These are phyloP conservation scores for Russula compacta DNA, from an alignment of 768 basidiomycete species.

Conservation along the genomic window DNA sequence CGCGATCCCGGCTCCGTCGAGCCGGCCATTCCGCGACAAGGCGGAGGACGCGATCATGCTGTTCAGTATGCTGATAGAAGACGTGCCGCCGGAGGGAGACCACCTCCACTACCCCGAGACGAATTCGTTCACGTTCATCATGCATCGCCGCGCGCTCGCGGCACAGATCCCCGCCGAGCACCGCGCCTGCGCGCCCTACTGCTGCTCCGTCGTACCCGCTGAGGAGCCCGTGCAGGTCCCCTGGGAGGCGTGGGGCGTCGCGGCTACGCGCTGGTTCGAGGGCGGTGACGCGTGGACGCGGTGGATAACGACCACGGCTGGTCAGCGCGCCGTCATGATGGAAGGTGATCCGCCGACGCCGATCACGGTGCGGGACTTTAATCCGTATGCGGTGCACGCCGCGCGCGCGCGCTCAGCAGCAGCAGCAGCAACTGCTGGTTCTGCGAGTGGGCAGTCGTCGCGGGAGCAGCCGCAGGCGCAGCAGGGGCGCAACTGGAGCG, in stretches of 20 bases:
- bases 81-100: neutral
- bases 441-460: neutral
- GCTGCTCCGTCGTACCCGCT: neutral
- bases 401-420: neutral
- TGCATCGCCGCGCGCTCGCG: conserved; percentile 22
- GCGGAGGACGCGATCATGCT: conserved; percentile 23
- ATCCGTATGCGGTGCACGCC: conserved; percentile 14
- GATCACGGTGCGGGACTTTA: conserved; percentile 24
- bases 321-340: conserved; percentile 23
- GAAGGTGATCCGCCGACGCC: neutral
- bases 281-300: conserved; percentile 20
- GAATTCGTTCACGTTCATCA: conserved; percentile 22
- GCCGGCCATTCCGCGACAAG: conserved; percentile 21
- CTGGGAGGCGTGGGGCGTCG: conserved; percentile 24
- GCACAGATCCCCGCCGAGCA: neutral
- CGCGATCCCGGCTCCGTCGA: neutral
- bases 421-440: too few relatives aligned
- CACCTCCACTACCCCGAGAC: conserved; percentile 7
- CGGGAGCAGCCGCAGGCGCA: neutral
- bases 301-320: conserved; percentile 28
- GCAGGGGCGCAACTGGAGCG: neutral
- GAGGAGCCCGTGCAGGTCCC: neutral
- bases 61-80: conserved; percentile 20
- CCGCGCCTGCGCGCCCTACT: conserved; percentile 1
- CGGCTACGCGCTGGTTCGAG: conserved; percentile 23